A percentile compares a stretch with the other conserved stretches of the same genome.
Conservation (phyloP, 192 early-diverging fungal species). For the Coemansia sp. region DNA sequence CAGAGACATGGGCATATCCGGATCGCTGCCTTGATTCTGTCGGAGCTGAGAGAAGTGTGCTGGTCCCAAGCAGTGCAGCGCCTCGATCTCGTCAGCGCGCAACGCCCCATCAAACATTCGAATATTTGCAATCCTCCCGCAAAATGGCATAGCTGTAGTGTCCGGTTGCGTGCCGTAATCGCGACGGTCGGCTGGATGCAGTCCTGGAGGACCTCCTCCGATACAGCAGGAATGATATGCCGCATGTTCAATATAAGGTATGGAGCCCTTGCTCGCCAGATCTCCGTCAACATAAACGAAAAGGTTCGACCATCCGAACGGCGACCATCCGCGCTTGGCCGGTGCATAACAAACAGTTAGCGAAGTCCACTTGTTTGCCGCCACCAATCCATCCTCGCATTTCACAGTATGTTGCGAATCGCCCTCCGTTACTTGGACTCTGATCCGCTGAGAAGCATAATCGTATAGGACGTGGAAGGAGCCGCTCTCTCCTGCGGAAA, state of each 20-base stretch:
- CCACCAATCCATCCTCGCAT: slow-evolving; percentile 23
- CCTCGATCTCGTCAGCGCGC: slow-evolving; percentile 20
- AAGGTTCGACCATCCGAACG: slow-evolving; percentile 40
- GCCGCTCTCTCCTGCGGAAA: slow-evolving; percentile 2
- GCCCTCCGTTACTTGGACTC: slow-evolving; percentile 12
- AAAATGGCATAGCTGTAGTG: slow-evolving; percentile 6
- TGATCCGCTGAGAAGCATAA: slow-evolving; percentile 11
- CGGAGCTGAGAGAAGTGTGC: slow-evolving; percentile 23
- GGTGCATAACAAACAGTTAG: slow-evolving; percentile 30
- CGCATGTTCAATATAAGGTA: slow-evolving; percentile 33
- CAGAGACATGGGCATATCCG: slow-evolving; percentile 1
- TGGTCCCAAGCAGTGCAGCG: slow-evolving; percentile 36
- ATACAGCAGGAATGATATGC: slow-evolving; percentile 25
- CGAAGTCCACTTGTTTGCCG: slow-evolving; percentile 24
- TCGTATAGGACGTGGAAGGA: slow-evolving; percentile 10
- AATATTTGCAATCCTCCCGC: slow-evolving; percentile 21
- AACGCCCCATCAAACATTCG: slow-evolving; percentile 45
- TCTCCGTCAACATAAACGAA: slow-evolving; percentile 29
- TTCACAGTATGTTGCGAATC: slow-evolving; percentile 13
- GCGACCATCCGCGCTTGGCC: slow-evolving; percentile 45
- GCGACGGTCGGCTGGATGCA: not conserved
- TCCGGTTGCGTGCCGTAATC: not conserved
- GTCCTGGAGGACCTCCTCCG: slow-evolving; percentile 16
- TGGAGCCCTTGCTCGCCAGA: slow-evolving; percentile 23
- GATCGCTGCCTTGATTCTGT: slow-evolving; percentile 18